phyloP scores from a whole-genome alignment of 176 grass and related monocot genomes.

The Olyra latifolia region DNA sequence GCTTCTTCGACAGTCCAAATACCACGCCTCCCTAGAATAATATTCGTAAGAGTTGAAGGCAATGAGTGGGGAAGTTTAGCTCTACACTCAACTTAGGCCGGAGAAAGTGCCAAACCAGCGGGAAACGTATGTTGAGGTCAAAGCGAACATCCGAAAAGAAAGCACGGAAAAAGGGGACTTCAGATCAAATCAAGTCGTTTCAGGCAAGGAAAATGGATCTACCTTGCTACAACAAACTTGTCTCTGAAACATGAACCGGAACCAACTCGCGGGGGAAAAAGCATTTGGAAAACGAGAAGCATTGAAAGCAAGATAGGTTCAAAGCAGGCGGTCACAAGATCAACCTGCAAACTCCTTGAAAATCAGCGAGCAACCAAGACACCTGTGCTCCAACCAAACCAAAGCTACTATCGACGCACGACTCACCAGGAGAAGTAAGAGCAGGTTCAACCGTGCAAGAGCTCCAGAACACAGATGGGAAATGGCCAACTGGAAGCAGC shows the following conservation, averaged over 20 bases:
- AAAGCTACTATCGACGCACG: background rate
- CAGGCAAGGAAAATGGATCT: constrained; percentile 17
- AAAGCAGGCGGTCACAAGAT: constrained; percentile 5
- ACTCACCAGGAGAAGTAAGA: constrained; percentile 5
- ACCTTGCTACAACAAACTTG: background rate
- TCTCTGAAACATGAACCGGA: background rate
- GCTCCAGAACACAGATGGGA: background rate
- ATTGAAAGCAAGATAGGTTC: background rate
- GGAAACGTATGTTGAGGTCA: constrained; percentile 20
- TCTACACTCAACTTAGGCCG: constrained; percentile 52
- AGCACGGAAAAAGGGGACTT: background rate
- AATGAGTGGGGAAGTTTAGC: constrained; percentile 30
- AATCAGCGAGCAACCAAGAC: background rate
- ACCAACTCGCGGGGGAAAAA: background rate
- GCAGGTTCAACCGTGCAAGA: background rate
- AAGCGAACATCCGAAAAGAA: constrained; percentile 30
- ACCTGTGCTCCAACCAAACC: background rate
- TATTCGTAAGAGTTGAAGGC: constrained; percentile 16
- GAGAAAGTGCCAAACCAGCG: constrained; percentile 17
- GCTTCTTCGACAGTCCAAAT: constrained; percentile 26
- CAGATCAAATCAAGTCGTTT: constrained; percentile 19
- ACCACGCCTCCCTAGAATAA: background rate
- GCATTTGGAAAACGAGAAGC: background rate
- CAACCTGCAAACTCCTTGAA: background rate
- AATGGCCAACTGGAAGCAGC: constrained; percentile 32